Evolutionary conservation across 805 yeast species (phyloP), one percentile per base, ranked within the genome.

Genomic region (Schizosaccharomyces cryophilus): DNA sequence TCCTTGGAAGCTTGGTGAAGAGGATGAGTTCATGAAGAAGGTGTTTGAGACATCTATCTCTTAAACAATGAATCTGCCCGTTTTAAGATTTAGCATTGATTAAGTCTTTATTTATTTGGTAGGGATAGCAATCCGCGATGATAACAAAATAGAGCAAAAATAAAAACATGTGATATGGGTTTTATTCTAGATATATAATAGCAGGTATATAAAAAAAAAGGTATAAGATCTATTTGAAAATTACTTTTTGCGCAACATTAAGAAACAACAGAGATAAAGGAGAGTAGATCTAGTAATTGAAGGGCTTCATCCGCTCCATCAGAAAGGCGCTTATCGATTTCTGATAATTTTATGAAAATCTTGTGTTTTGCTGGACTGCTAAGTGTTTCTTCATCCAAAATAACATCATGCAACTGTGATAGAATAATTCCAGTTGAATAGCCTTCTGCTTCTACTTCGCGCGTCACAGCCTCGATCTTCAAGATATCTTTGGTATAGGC

Each of bases 301-400:
- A 90, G 73, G 63, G 85, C 87, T 69, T 90, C 98, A 67, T 88
- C 94, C 3, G 95, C 80, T 17, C 98, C 98, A 67, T 82, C 87
- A 61, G 82, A 78, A 61, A 90, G 74, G 61, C 82, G 78, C 60
- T 80, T 78, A 69, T 90, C 97, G 0, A 87, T 77, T 54, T 81
- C 84, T 66, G 88, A 87, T 30, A 93, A 70, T 5, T 80, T 71
- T 67, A 75, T 71, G 0, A 95, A 78, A 11, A 87, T 78, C 56
- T 71, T 67, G 67, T 81, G 85, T 69, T 90, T 93, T 63, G 80
- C 80, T 0, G 67, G 65, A 0, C 83, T 73, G 4, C 74, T 67
- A 38, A 78, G 69, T 2, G 71, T 64, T 63, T 81, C 85, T 65
- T 79, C 80, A 61, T 80, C 70, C 47, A 85, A 75, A 63, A 86